Evolutionary conservation across 2,329 filamentous ascomycete genomes (phyloP).

Genomic region (Fusarium foetens): DNA sequence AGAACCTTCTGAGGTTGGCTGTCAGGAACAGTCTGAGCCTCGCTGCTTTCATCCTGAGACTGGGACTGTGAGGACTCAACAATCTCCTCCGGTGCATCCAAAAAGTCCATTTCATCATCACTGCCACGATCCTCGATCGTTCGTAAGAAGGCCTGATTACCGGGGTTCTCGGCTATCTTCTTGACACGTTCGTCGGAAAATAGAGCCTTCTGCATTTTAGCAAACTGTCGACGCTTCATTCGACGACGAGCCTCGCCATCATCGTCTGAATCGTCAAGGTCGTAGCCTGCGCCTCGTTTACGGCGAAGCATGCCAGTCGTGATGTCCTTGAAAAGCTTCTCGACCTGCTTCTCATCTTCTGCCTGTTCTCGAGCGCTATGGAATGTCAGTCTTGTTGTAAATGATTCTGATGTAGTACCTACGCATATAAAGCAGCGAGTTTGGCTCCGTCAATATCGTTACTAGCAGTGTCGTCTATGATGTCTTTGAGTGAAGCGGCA

Average conservation of each 20-base stretch:
- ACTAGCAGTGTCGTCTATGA: slow-evolving; percentile 87
- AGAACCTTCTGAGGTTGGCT: slow-evolving; percentile 60
- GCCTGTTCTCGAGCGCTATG: slow-evolving; percentile 79
- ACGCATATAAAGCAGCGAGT: slow-evolving; percentile 89
- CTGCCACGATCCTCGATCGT: slow-evolving; percentile 85
- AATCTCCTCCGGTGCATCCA: slow-evolving; percentile 59
- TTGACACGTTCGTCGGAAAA: slow-evolving; percentile 89
- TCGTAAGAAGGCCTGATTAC: slow-evolving; percentile 88
- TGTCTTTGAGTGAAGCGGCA: slow-evolving; percentile 78
- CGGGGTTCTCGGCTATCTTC: slow-evolving; percentile 88
- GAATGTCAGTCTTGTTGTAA: slow-evolving; percentile 20
- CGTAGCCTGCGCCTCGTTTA: slow-evolving; percentile 83
- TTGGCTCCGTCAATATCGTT: slow-evolving; percentile 83
- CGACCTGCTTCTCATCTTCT: slow-evolving; percentile 85
- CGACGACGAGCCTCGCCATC: slow-evolving; percentile 80
- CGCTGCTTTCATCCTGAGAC: slow-evolving; percentile 46
- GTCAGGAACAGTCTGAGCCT: slow-evolving; percentile 57
- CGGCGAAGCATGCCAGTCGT: slow-evolving; percentile 87
- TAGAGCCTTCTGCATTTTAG: slow-evolving; percentile 89
- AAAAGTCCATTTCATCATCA: slow-evolving; percentile 81
- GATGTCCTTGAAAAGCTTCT: slow-evolving; percentile 92
- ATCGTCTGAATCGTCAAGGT: slow-evolving; percentile 91
- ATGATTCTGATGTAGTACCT: slow-evolving; percentile 58
- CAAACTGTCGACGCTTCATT: slow-evolving; percentile 87
- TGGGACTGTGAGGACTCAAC: slow-evolving; percentile 50